Evolutionary conservation across 768 basidiomycete genomes (phyloP), one percentile per base, ranked within the genome.

Genomic region (Boletus fagicola): DNA sequence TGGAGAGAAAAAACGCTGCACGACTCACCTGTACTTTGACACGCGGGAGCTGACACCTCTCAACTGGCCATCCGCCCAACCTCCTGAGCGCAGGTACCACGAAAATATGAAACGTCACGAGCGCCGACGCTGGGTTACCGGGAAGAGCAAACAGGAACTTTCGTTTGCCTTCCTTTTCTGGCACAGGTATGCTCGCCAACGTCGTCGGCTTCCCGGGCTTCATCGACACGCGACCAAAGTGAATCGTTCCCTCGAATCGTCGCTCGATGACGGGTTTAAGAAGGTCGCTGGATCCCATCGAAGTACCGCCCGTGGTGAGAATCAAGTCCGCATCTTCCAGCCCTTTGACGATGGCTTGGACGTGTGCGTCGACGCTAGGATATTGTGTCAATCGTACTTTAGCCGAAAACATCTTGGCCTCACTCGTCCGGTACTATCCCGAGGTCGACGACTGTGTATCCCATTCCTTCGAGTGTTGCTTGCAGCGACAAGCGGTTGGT

Each of bases 131-230:
- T 0, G 93, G 93, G 68, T 95, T 94, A 1, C 93, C 93, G 0
- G 93, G 93, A 2, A 96, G 80, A 0, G 90, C 92, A 65, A 96
- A 95, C 12, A 92, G 65, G 5, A 86, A 85, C 62, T 87, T 91
- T 31, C 69, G 66, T 7, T 61, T 70, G n/a, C 68, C 65, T 20
- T 59, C 57, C 11, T 67, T 65, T 30, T 68, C 65, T 4, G 69
- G 63, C 9, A 73, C 65, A 0, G 88, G 87, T 26, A 94, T 78
- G 13, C 84, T 88, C 1, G 92, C 93, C 60, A 95, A 94, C 6
- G 92, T 93, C 3, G 93, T 96, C 4, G 93, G 92, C 67, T 94
- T 94, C 8, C 92, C 93, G 1, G 85, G 85, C 64, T 91, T 92
- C 65, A 93, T 82, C 24, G 83, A 83, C 50, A 94, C 90, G 9